Base-by-base conservation (phyloP, 2,329 filamentous ascomycete genomes). In the Colletotrichum destructivum region DNA sequence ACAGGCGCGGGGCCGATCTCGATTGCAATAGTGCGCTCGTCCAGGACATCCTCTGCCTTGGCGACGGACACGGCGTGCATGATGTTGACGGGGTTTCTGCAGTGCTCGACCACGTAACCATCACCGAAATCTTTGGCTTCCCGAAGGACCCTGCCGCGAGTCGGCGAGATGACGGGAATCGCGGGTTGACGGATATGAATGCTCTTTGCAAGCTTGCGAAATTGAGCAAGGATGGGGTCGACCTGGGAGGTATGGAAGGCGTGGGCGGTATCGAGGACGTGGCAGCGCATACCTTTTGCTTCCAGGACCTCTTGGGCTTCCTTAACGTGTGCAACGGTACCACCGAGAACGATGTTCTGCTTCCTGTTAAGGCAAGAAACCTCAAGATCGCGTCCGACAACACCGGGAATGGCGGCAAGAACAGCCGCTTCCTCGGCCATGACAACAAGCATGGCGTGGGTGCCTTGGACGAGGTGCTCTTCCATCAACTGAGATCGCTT, bases 311-410 rank as follows among this genome's bases (percentile, higher is more conserved):
- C 68, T 16, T 87, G 84, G 16, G 90, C 82, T 4, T 82, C 78
- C 2, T 81, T 76, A 46, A 89, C 82, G 56, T 85, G 79, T 0
- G 77, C 76, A 0, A 82, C 81, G 7, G 77, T 76, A 8, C 87
- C 88, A 26, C 83, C 83, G 15, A 96, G 84, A 1, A 96, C 94
- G 9, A 91, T 94, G 78, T 94, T 92, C 63, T 89, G 85, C 0
- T 91, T 90, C 0, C 91, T 90, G 75, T 97, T 97, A 78, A 94
- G 88, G 82, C 94, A 96, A 15, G 93, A 92, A 35, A 89, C 75
- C 52, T 88, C 87, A 61, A 86, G 78, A 6, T 80, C 82, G 12
- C 44, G 47, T 75, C 73, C 64, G 2, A 77, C 77, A 44, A 75
- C 77, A 23, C 78, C 86, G 74, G 81, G 81, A n/a, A 90, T 85